Evolutionary conservation across 352 stramenopile genomes (phyloP), one percentile per base, ranked within the genome.

Genomic region (Phytophthora megakarya): DNA sequence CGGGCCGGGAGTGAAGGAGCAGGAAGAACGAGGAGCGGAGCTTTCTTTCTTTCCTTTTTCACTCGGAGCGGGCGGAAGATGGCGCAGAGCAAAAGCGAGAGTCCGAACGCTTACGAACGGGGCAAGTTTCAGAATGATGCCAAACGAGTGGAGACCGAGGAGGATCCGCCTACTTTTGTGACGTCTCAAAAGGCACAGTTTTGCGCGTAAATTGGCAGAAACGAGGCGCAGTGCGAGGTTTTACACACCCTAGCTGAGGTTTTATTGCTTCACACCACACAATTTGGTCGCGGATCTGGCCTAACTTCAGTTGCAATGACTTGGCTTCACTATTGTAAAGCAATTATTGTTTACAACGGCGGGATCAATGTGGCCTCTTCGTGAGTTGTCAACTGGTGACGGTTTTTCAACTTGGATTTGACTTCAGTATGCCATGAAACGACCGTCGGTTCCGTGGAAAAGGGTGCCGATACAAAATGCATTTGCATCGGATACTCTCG

Each of bases 41-140:
- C 58, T 69, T 38, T 73, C 59, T 57, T 63, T 67, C 60, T 45
- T 62, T 51, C 32, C 32, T 61, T 51, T 32, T 49, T 55, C 45
- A 59, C 45, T 63, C 38, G 30, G 50, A 21, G 39, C 28, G 38
- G 39, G 7, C 18, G 28, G 18, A 42, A 35, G 40, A 42, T 21
- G 39, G 39, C 18, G 32, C 44, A 26, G 43, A 38, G 38, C 15
- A 35, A 35, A 35, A 35, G 30, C 13, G 30, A 4, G 26, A 32
- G 26, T 32, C 26, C 9, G 26, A 9, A 32, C n/a, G n/a, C n/a
- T n/a, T n/a, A n/a, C n/a, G 26, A 9, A 46, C 12, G 26, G 46
- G 44, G 64, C 59, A 76, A 73, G 19, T 71, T 73, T 43, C 15
- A 25, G 22, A 76, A 70, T 76, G 69, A 32, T 10, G 9, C 46